phyloP scores from a whole-genome alignment of 495 filamentous ascomycete genomes.

The Xylaria curta region DNA sequence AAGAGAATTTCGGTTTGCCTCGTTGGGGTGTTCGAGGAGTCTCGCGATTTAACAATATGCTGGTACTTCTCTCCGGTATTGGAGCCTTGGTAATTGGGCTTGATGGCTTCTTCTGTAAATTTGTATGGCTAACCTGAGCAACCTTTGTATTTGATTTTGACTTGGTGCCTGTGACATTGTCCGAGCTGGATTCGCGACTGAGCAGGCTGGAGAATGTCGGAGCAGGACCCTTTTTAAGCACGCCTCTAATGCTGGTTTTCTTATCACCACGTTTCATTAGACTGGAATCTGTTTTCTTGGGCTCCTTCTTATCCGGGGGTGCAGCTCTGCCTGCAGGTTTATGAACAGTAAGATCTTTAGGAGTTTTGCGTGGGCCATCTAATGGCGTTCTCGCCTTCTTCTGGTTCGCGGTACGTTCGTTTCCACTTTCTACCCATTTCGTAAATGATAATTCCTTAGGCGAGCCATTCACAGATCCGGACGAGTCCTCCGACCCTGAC shows the following conservation, averaged over 20 bases:
- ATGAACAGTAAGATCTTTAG: constrained; percentile 32
- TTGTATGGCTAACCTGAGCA: constrained; percentile 32
- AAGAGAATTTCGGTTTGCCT: constrained; percentile 45
- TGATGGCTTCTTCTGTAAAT: constrained; percentile 23
- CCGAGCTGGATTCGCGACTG: constrained; percentile 39
- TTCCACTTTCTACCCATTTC: neutral
- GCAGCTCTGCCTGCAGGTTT: constrained; percentile 22
- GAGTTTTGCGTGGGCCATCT: constrained; percentile 26
- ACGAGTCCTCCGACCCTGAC: constrained; percentile 10
- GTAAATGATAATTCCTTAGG: constrained; percentile 25
- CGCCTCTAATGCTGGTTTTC: constrained; percentile 42
- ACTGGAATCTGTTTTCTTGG: constrained; percentile 35
- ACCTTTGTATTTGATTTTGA: constrained; percentile 30
- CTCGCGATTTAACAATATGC: constrained; percentile 34
- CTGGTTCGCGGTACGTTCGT: constrained; percentile 50
- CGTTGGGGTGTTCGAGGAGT: constrained; percentile 51
- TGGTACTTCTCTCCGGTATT: constrained; percentile 34
- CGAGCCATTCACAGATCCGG: constrained; percentile 23
- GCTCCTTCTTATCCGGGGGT: constrained; percentile 32
- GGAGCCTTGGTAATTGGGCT: constrained; percentile 18
- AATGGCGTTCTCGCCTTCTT: constrained; percentile 49
- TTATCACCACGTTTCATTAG: constrained; percentile 35
- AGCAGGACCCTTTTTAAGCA: constrained; percentile 37
- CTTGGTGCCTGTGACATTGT: constrained; percentile 34
- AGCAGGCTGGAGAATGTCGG: constrained; percentile 32